Evolutionary conservation across 768 basidiomycete species (phyloP).

Genomic region (Xerocomellus chrysenteron): DNA sequence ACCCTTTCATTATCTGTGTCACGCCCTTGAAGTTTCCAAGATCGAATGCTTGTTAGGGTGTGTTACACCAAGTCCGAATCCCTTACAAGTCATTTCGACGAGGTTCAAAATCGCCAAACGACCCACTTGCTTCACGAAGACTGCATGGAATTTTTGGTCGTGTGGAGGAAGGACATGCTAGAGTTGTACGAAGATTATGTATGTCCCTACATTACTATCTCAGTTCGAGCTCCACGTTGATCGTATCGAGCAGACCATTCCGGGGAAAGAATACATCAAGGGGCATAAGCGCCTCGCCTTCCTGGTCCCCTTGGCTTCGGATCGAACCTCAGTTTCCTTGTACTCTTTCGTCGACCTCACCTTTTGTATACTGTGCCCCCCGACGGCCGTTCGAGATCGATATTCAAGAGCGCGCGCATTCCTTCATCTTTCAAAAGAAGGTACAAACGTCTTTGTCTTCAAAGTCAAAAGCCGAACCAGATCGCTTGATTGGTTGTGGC

Average conservation of each 20-base stretch:
- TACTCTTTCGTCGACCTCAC: constrained; percentile 87
- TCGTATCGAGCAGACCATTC: constrained; percentile 45
- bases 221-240: neutral
- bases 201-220: constrained; percentile 26
- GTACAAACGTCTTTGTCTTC: constrained; percentile 86
- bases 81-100: constrained; percentile 58
- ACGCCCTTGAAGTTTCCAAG: constrained; percentile 41
- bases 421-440: constrained; percentile 53
- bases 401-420: constrained; percentile 45
- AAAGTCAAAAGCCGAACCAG: constrained; percentile 76
- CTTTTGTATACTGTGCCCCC: constrained; percentile 72
- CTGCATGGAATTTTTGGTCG: constrained; percentile 83
- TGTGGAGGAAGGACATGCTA: constrained; percentile 73
- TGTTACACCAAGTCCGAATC: constrained; percentile 58
- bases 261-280: constrained; percentile 63
- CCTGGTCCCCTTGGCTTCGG: constrained; percentile 66
- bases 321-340: constrained; percentile 69
- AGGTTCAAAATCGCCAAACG: constrained; percentile 62
- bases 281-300: constrained; percentile 80
- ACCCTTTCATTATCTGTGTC: neutral
- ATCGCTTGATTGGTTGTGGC: constrained; percentile 89
- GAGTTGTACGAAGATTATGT: constrained; percentile 90
- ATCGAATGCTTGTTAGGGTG: constrained; percentile 85
- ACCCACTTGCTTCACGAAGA: constrained; percentile 60
- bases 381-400: constrained; percentile 43